Evolutionary conservation across 352 stramenopile species (phyloP), one percentile per base, ranked within the genome.

Genomic region (Globisporangium radiosum): DNA sequence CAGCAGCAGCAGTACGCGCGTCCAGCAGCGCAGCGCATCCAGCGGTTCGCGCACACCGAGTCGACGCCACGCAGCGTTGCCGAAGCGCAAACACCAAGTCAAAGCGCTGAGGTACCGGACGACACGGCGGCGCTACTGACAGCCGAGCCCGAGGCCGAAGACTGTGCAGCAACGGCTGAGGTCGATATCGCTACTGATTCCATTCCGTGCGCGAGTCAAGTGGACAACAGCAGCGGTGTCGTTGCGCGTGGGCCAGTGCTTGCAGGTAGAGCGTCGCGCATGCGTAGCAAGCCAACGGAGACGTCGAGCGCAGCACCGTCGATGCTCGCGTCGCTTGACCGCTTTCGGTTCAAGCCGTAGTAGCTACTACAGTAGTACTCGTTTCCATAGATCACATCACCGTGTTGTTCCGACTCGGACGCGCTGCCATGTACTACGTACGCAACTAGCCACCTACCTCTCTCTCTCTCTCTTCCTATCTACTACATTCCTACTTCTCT

Each of bases 291-390:
- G 14, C 11, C 36, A 19, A 13, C 37, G 19, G 45, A 53, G 37
- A 15, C 3, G 6, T 14, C 7, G 48, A 13, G 38, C 36, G 40
- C 42, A 40, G 7, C n/a, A 55, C 56, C 15, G 7, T 50, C 45
- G 17, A 50, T 55, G 13, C 47, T 69, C 19, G 17, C 57, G 4
- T 69, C 58, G 19, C 59, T 69, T 9, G 58, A 69, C 40, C 63
- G 63, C 58, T 69, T 69, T 17, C 63, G 63, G 25, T 69, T 62
- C 49, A 61, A 64, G 14, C 59, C 62, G 15, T 69, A 68, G 43
- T 10, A 7, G 14, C 25, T 11, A 0, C n/a, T 36, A 5, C 47
- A 33, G 13, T 45, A 8, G 13, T 47, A 47, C 43, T 47, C 42
- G 42, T n/a, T 50, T 36, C 52, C 14, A 57, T 57, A 57, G 14